A percentile compares a stretch with the other conserved stretches of the same genome.
Conservation (phyloP, 331 rosid species). For the Quercus lobata region DNA sequence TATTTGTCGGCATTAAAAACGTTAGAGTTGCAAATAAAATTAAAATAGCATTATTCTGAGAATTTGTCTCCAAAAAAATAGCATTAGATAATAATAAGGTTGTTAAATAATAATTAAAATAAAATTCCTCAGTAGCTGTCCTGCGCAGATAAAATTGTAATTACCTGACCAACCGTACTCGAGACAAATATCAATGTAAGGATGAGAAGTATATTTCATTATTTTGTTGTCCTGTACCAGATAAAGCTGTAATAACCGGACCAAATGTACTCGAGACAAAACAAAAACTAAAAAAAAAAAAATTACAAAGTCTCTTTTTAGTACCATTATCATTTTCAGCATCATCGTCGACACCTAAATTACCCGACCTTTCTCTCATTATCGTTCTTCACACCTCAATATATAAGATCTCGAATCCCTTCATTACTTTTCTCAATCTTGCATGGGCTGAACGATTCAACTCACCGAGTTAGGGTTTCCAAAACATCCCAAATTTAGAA, state of each 20-base stretch:
- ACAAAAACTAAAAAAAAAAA: neutral
- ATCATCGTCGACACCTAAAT: neutral
- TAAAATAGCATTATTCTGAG: no score
- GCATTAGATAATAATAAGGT: no score
- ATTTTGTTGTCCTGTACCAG: no score
- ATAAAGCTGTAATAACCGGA: neutral
- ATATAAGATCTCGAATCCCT: no score
- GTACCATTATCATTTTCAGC: neutral
- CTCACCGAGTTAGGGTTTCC: conserved; percentile 14
- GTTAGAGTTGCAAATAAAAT: no score
- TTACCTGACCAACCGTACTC: neutral
- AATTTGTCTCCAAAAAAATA: no score
- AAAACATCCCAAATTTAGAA: neutral
- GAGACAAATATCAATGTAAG: neutral
- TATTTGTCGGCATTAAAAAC: no score
- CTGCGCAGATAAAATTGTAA: neutral
- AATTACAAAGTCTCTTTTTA: neutral
- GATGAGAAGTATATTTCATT: no score
- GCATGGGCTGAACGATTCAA: conserved; percentile 19
- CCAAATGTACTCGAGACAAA: neutral
- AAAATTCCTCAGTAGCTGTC: no score
- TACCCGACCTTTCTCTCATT: neutral
- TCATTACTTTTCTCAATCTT: no score
- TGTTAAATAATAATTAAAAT: no score
- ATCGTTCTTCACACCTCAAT: neutral